These are phyloP conservation scores for Russula sp. DNA, from an alignment of 768 basidiomycete species.

Conservation along the genomic window DNA sequence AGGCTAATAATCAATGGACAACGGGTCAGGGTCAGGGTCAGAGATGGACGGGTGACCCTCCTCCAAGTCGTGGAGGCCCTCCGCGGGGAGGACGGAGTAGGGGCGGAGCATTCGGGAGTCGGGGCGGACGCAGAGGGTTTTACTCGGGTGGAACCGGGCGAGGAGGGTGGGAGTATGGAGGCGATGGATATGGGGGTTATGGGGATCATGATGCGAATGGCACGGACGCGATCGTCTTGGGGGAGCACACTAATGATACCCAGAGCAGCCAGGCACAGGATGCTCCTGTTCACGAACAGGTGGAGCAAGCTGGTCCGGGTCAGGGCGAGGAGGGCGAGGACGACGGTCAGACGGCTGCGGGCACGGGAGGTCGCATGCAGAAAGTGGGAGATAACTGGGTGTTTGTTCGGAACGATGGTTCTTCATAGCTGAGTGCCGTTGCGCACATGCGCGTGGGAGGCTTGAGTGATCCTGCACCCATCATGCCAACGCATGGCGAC, in stretches of 20 bases:
- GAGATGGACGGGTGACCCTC: slow-evolving; percentile 15
- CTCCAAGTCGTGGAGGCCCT: slow-evolving; percentile 4
- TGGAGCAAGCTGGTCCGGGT: slow-evolving; percentile 5
- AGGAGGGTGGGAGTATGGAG: slow-evolving; percentile 37
- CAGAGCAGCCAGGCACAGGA: slow-evolving; percentile 27
- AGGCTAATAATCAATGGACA: slow-evolving; percentile 14
- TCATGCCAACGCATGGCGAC: not conserved
- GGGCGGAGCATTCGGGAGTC: slow-evolving; percentile 43
- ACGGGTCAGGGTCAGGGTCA: slow-evolving; percentile 1
- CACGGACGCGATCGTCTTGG: slow-evolving; percentile 62
- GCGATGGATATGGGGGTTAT: slow-evolving; percentile 38
- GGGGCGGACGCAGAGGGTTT: slow-evolving; percentile 35
- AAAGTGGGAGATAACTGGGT: slow-evolving; percentile 70
- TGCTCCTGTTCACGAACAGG: slow-evolving; percentile 8
- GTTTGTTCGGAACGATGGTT: slow-evolving; percentile 48
- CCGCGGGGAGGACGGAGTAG: slow-evolving; percentile 39
- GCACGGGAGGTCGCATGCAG: slow-evolving; percentile 51
- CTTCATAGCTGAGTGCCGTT: slow-evolving; percentile 17
- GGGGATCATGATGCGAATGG: slow-evolving; percentile 13
- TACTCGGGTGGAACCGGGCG: slow-evolving; percentile 47
- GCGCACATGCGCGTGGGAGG: not conserved
- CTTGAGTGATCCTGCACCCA: not conserved
- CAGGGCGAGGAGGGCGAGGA: slow-evolving; percentile 19
- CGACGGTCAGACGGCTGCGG: slow-evolving; percentile 6
- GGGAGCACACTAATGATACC: slow-evolving; percentile 42